These are phyloP conservation scores for Rosa chinensis DNA, from an alignment of 306 rosid species.

Conservation along the genomic window DNA sequence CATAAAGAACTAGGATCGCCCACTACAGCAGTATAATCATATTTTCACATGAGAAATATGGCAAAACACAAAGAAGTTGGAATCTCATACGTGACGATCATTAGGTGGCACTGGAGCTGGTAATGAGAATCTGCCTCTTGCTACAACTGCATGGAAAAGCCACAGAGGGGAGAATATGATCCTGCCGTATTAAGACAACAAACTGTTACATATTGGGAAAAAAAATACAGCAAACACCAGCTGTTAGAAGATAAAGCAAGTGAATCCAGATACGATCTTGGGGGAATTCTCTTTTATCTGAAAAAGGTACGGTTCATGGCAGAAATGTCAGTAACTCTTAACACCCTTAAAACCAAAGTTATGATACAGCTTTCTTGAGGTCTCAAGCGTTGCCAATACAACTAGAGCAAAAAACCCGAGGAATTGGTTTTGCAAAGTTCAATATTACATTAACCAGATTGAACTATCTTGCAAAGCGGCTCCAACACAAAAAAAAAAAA, in stretches of 20 bases:
- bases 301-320: too few relatives aligned
- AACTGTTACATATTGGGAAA: background rate
- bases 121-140: slow-evolving; percentile 89
- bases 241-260: background rate
- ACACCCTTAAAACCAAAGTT: background rate
- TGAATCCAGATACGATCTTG: slow-evolving; percentile 1
- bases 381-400: background rate
- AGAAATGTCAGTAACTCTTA: slow-evolving; percentile 9
- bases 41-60: slow-evolving; percentile 9
- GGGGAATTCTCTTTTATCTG: background rate
- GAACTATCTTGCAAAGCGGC: too few relatives aligned
- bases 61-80: slow-evolving; percentile 5
- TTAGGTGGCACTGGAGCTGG: slow-evolving; percentile 90
- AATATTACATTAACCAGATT: too few relatives aligned
- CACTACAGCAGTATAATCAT: background rate
- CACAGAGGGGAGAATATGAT: slow-evolving; percentile 66
- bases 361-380: slow-evolving; percentile 7
- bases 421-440: background rate
- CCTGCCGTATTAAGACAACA: slow-evolving; percentile 49
- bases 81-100: slow-evolving; percentile 69
- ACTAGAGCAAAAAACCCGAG: background rate
- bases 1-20: background rate
- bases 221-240: background rate
- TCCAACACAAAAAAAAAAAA: background rate
- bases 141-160: slow-evolving; percentile 72